phyloP scores from a whole-genome alignment of 306 rosid genomes.

The Sesbania bispinosa region DNA sequence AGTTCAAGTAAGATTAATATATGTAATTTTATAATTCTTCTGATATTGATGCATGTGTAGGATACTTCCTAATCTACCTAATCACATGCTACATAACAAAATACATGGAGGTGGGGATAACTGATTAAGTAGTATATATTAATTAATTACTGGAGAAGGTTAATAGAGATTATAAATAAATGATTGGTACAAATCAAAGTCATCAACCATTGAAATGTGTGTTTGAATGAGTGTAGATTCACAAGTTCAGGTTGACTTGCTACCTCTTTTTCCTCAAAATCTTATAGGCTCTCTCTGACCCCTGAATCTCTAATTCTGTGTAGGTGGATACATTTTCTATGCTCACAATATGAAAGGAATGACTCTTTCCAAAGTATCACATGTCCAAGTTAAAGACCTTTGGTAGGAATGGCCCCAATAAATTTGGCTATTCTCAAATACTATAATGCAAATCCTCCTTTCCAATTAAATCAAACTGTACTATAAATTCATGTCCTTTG shows the following conservation, averaged over 20 bases:
- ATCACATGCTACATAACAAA: constrained; percentile 30
- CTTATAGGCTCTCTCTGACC: constrained; percentile 16
- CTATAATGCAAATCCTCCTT: constrained; percentile 15
- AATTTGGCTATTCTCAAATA: neutral
- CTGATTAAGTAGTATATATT: no score
- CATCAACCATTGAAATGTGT: constrained; percentile 25
- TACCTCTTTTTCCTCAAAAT: constrained; percentile 24
- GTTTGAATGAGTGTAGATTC: constrained; percentile 29
- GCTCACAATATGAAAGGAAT: constrained; percentile 38
- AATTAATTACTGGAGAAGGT: constrained; percentile 30
- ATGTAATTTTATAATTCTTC: neutral
- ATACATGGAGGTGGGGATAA: neutral
- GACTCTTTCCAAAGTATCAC: constrained; percentile 21
- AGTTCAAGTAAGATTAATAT: constrained; percentile 12
- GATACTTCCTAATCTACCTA: constrained; percentile 36
- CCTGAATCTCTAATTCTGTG: constrained; percentile 16
- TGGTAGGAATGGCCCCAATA: constrained; percentile 11
- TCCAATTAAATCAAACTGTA: neutral
- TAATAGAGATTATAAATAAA: constrained; percentile 32
- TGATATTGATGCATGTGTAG: constrained; percentile 25
- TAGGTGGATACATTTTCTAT: constrained; percentile 38
- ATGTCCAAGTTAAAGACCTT: neutral
- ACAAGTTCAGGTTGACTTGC: constrained; percentile 23
- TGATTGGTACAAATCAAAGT: neutral
- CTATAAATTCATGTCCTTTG: constrained; percentile 9